These are phyloP conservation scores for Dujonia santamariae DNA, from an alignment of 1,139 yeast genomes.

Conservation along the genomic window DNA sequence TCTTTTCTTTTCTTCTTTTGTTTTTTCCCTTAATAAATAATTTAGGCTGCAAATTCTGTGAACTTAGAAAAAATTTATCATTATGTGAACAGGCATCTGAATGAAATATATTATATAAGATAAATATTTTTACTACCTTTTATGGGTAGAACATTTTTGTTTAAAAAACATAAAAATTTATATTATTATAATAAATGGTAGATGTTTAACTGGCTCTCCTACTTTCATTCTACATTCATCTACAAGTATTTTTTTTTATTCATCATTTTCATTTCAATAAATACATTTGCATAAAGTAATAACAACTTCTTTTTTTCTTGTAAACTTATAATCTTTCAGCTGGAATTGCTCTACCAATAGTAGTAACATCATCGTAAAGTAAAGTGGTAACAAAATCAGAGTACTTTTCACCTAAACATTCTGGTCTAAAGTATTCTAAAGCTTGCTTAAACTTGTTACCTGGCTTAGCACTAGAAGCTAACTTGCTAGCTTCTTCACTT, in stretches of 20 bases:
- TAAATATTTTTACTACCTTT: too few relatives aligned
- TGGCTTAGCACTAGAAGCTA: conserved; percentile 43
- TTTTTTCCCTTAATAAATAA: background rate
- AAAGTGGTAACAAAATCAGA: conserved; percentile 74
- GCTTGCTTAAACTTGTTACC: conserved; percentile 66
- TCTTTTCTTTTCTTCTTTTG: background rate
- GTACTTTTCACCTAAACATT: conserved; percentile 62
- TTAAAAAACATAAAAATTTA: too few relatives aligned
- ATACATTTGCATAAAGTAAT: conserved; percentile 1
- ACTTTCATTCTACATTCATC: conserved; percentile 1
- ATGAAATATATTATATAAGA: too few relatives aligned
- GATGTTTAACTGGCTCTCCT: background rate
- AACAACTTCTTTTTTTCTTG: too few relatives aligned
- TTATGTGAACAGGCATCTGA: too few relatives aligned
- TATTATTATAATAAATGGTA: too few relatives aligned
- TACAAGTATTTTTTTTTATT: background rate
- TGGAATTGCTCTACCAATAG: conserved; percentile 43
- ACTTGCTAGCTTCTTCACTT: conserved; percentile 59
- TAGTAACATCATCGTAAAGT: conserved; percentile 67
- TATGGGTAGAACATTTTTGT: too few relatives aligned
- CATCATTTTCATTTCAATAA: conserved; percentile 3
- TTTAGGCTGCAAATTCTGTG: too few relatives aligned
- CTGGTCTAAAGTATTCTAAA: conserved; percentile 61
- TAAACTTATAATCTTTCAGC: conserved; percentile 43
- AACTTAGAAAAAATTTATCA: too few relatives aligned